These are phyloP conservation scores for Podospora didyma DNA, from an alignment of 495 filamentous ascomycete genomes.

Conservation along the genomic window DNA sequence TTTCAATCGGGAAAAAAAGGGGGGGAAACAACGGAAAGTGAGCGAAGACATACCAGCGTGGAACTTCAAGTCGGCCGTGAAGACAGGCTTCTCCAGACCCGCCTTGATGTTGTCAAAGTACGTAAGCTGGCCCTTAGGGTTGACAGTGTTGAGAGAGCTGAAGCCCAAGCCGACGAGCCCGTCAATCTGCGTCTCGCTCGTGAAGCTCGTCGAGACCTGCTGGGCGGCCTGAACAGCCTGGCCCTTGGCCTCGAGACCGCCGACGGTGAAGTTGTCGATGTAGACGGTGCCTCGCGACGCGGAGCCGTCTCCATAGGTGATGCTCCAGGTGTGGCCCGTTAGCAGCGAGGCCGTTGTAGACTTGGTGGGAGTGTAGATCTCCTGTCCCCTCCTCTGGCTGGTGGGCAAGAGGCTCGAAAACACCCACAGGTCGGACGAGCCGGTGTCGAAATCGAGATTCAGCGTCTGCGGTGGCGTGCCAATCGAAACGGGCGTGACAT, in stretches of 20 bases:
- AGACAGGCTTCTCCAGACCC: constrained; percentile 55
- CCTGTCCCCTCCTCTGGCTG: constrained; percentile 44
- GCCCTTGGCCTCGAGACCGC: constrained; percentile 52
- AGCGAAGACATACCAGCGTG: constrained; percentile 32
- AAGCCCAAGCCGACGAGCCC: constrained; percentile 76
- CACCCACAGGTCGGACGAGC: constrained; percentile 69
- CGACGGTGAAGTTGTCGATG: constrained; percentile 65
- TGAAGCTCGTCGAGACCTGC: constrained; percentile 59
- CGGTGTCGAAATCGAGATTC: constrained; percentile 72
- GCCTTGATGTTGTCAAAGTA: constrained; percentile 69
- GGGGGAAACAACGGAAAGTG: background rate
- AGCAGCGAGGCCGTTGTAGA: constrained; percentile 47
- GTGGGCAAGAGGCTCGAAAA: constrained; percentile 28
- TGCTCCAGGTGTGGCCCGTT: constrained; percentile 56
- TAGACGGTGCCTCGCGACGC: constrained; percentile 64
- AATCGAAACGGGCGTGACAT: constrained; percentile 63
- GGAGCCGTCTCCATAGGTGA: constrained; percentile 70
- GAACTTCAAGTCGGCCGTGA: constrained; percentile 65
- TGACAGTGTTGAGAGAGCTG: constrained; percentile 66
- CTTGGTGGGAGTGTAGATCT: constrained; percentile 52
- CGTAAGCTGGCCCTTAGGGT: constrained; percentile 56
- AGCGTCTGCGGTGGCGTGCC: constrained; percentile 57
- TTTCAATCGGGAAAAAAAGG: background rate
- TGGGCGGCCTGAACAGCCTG: constrained; percentile 71
- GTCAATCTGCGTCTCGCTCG: constrained; percentile 56